Percentiles rank a stretch among this genome's conserved stretches.
Conservation (phyloP, 805 yeast species). For the Cyberlindnera xylosilytica region DNA sequence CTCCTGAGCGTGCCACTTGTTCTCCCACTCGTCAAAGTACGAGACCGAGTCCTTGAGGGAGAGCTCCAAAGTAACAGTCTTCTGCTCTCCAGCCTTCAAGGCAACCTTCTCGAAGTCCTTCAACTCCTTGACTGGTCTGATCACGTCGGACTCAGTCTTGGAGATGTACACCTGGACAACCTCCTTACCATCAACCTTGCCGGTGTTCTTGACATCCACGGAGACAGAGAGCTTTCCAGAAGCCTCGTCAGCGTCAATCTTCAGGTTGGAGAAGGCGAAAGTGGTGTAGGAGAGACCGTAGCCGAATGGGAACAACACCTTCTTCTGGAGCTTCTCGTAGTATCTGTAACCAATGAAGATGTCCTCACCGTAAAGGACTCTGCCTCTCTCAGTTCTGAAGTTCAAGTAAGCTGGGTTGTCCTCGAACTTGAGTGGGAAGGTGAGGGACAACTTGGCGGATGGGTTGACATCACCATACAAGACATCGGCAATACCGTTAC, state of each 20-base stretch:
- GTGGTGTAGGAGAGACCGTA: slow-evolving; percentile 58
- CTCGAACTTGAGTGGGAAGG: slow-evolving; percentile 48
- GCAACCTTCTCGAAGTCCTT: slow-evolving; percentile 52
- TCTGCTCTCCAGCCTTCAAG: slow-evolving; percentile 43
- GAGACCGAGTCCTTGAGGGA: slow-evolving; percentile 49
- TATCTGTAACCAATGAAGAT: slow-evolving; percentile 60
- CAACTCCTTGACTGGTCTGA: slow-evolving; percentile 57
- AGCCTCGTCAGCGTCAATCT: slow-evolving; percentile 30
- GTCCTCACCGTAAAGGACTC: slow-evolving; percentile 60
- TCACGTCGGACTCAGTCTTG: slow-evolving; percentile 31
- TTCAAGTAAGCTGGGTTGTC: slow-evolving; percentile 57
- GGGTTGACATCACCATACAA: slow-evolving; percentile 54
- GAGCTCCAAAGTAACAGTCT: slow-evolving; percentile 34
- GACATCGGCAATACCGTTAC: slow-evolving; percentile 61
- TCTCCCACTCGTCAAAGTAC: slow-evolving; percentile 46
- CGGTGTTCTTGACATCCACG: slow-evolving; percentile 46
- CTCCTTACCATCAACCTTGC: slow-evolving; percentile 47
- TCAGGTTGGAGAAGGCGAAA: slow-evolving; percentile 40
- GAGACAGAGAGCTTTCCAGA: slow-evolving; percentile 27
- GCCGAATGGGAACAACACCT: slow-evolving; percentile 58
- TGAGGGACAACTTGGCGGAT: slow-evolving; percentile 52
- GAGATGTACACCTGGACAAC: slow-evolving; percentile 52
- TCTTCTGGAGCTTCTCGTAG: slow-evolving; percentile 49
- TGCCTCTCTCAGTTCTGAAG: slow-evolving; percentile 49
- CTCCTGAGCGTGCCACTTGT: slow-evolving; percentile 49